Conservation (phyloP, 352 stramenopile species). For the Globisporangium recalcitrans region DNA sequence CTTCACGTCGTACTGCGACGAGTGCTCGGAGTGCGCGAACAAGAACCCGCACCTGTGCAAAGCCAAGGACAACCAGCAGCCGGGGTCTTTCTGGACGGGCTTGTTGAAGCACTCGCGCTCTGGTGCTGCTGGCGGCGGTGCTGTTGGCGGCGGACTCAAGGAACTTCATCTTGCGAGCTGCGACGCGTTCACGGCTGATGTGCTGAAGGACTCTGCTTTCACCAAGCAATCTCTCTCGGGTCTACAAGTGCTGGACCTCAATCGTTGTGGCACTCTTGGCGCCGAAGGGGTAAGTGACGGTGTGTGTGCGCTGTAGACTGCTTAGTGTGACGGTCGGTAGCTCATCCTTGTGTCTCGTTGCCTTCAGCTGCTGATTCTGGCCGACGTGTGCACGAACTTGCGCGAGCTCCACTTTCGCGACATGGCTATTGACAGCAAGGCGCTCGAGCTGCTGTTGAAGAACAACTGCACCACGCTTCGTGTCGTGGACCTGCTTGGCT, state of each 20-base stretch:
- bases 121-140: slow-evolving; percentile 1
- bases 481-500: slow-evolving; percentile 69
- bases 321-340: not conserved
- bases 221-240: slow-evolving; percentile 26
- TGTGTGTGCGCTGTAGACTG: not conserved
- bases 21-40: slow-evolving; percentile 38
- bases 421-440: slow-evolving; percentile 54
- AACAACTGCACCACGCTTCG: slow-evolving; percentile 46
- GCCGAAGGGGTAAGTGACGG: slow-evolving; percentile 27
- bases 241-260: slow-evolving; percentile 58
- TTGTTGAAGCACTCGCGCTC: slow-evolving; percentile 33
- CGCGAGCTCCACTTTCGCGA: slow-evolving; percentile 63
- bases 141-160: slow-evolving; percentile 17
- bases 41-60: slow-evolving; percentile 59
- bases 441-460: slow-evolving; percentile 42
- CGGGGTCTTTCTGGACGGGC: slow-evolving; percentile 45
- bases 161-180: slow-evolving; percentile 57
- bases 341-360: not conserved
- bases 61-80: slow-evolving; percentile 25
- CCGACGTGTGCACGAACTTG: slow-evolving; percentile 39
- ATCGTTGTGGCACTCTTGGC: slow-evolving; percentile 41
- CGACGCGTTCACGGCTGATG: slow-evolving; percentile 30
- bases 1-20: slow-evolving; percentile 57
- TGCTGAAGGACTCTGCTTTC: slow-evolving; percentile 26
- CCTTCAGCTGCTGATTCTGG: slow-evolving; percentile 27